phyloP scores from a whole-genome alignment of 2,329 filamentous ascomycete genomes.

The Aspergillus udagawae region DNA sequence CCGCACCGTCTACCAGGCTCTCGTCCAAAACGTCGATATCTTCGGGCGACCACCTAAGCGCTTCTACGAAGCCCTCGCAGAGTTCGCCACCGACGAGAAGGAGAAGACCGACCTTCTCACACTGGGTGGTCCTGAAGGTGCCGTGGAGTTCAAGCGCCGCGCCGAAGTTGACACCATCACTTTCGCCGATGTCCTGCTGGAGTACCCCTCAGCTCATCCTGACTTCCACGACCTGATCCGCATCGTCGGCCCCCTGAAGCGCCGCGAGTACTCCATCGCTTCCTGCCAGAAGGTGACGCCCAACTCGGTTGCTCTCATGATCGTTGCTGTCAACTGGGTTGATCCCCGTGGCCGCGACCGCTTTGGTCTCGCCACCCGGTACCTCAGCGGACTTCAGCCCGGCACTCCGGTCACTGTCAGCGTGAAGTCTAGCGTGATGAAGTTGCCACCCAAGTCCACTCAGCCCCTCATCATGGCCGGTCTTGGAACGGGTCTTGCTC shows the following conservation, averaged over 20 bases:
- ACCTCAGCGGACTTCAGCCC: conserved; percentile 70
- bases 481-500: conserved; percentile 93
- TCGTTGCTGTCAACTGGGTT: conserved; percentile 95
- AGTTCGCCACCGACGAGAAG: conserved; percentile 75
- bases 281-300: conserved; percentile 94
- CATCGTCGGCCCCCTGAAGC: conserved; percentile 88
- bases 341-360: conserved; percentile 83
- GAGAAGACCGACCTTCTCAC: conserved; percentile 77
- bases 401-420: conserved; percentile 82
- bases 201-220: conserved; percentile 86
- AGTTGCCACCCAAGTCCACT: conserved; percentile 81
- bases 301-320: conserved; percentile 85
- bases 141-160: conserved; percentile 85
- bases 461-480: conserved; percentile 98
- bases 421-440: conserved; percentile 98
- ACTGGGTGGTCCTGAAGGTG: conserved; percentile 73
- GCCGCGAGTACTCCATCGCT: conserved; percentile 97
- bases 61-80: conserved; percentile 90
- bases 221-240: conserved; percentile 81
- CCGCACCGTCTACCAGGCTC: conserved; percentile 86
- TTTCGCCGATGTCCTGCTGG: conserved; percentile 82
- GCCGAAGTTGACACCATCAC: conserved; percentile 88
- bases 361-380: conserved; percentile 88
- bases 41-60: conserved; percentile 95
- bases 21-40: conserved; percentile 91